These are phyloP conservation scores for Epichloe baconii DNA, from an alignment of 2,329 filamentous ascomycete genomes.

Conservation along the genomic window DNA sequence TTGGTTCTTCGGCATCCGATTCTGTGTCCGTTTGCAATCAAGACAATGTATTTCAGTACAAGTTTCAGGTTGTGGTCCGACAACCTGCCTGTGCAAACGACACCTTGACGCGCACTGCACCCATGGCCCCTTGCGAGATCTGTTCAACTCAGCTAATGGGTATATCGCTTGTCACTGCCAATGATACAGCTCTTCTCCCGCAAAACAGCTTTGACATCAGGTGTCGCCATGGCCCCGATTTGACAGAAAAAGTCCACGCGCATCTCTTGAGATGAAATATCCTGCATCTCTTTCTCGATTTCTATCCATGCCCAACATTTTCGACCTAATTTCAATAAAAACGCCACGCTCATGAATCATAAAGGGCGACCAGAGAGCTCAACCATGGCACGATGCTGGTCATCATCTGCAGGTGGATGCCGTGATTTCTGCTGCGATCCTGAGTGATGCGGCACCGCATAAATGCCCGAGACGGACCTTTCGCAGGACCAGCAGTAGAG, in stretches of 20 bases:
- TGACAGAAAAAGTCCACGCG: background rate
- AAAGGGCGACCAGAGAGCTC: slow-evolving; percentile 10
- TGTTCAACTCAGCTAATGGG: background rate
- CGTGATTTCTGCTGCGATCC: background rate
- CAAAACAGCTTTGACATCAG: background rate
- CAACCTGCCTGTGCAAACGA: too few relatives aligned
- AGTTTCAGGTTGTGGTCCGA: background rate
- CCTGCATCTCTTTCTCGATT: slow-evolving; percentile 3
- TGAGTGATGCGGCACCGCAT: background rate
- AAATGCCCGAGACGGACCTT: background rate
- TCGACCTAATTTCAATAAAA: slow-evolving; percentile 16
- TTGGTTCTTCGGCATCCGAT: too few relatives aligned
- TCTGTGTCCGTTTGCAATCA: too few relatives aligned
- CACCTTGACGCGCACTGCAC: background rate
- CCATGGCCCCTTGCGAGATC: background rate
- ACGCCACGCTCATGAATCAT: slow-evolving; percentile 25
- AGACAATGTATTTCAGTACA: background rate
- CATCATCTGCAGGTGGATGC: background rate
- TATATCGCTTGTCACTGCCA: background rate
- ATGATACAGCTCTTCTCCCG: background rate
- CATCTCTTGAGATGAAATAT: background rate
- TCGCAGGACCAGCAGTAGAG: slow-evolving; percentile 6
- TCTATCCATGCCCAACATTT: slow-evolving; percentile 15
- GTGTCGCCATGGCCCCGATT: too few relatives aligned
- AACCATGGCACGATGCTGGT: background rate